A percentile compares a stretch with the other conserved stretches of the same genome.
Evolutionary conservation across 306 rosid genomes (phyloP).

Genomic region (Argentina anserina): DNA sequence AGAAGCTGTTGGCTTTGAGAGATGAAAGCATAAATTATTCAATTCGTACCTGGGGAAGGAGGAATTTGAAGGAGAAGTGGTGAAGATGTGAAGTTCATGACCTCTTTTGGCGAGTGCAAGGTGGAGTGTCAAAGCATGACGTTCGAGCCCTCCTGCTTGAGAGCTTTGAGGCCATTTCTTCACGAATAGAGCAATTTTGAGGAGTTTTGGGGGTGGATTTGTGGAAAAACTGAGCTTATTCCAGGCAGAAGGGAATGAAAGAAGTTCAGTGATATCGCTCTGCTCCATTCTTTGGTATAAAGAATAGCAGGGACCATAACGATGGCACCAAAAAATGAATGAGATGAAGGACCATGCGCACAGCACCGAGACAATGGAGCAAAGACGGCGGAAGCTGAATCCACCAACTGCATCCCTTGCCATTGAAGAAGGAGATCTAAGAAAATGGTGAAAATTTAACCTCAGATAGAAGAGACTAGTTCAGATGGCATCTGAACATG

Average conservation of each 20-base stretch:
- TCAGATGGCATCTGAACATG: slow-evolving; percentile 31
- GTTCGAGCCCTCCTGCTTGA: slow-evolving; percentile 70
- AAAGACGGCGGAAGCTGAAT: slow-evolving; percentile 35
- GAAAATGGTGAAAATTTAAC: neutral
- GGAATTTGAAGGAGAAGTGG: slow-evolving; percentile 37
- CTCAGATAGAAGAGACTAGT: slow-evolving; percentile 3
- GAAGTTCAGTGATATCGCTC: slow-evolving; percentile 38
- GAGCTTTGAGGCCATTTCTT: slow-evolving; percentile 73
- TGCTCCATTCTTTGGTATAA: slow-evolving; percentile 33
- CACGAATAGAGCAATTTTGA: slow-evolving; percentile 67
- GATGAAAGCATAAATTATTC: slow-evolving; percentile 45
- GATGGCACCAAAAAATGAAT: slow-evolving; percentile 43
- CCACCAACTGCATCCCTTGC: slow-evolving; percentile 33
- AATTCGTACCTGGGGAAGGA: slow-evolving; percentile 26
- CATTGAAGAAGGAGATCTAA: slow-evolving; percentile 34
- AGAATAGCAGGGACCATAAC: slow-evolving; percentile 32
- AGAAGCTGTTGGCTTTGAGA: slow-evolving; percentile 60
- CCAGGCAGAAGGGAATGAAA: slow-evolving; percentile 59
- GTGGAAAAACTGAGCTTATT: slow-evolving; percentile 47
- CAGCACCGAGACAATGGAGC: slow-evolving; percentile 27
- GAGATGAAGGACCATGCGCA: slow-evolving; percentile 40
- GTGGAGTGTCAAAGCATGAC: slow-evolving; percentile 71
- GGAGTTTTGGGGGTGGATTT: slow-evolving; percentile 39
- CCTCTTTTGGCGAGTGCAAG: slow-evolving; percentile 70
- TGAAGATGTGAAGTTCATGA: slow-evolving; percentile 71